Evolutionary conservation across 2,329 filamentous ascomycete genomes (phyloP).

Genomic region (Scedosporium minutisporum): DNA sequence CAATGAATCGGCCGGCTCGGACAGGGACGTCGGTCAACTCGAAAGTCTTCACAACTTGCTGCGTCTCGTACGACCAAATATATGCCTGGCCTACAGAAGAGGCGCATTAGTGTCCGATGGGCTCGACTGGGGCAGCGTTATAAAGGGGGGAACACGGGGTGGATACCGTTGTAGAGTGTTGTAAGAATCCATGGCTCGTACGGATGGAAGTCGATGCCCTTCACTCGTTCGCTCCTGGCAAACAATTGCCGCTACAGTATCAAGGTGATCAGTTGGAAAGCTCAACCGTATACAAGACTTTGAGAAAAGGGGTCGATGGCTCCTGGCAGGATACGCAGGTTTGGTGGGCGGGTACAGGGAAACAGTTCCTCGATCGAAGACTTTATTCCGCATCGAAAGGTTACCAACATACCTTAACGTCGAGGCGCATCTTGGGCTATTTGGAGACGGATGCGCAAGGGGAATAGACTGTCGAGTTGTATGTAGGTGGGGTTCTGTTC

Average conservation of each 20-base stretch:
- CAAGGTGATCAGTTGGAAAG: neutral
- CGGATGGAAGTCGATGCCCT: constrained; percentile 94
- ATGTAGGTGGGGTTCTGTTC: constrained; percentile 2
- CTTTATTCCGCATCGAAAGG: neutral
- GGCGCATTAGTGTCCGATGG: neutral
- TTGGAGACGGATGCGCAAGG: constrained; percentile 12
- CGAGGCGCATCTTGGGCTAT: constrained; percentile 14
- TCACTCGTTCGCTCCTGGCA: constrained; percentile 89
- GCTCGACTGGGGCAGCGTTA: neutral
- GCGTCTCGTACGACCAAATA: constrained; percentile 97
- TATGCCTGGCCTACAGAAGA: constrained; percentile 74
- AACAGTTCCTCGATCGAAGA: neutral
- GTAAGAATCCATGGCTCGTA: constrained; percentile 96
- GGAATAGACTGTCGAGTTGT: neutral
- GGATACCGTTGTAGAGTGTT: constrained; percentile 83
- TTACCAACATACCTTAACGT: constrained; percentile 11
- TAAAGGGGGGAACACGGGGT: constrained; percentile 1
- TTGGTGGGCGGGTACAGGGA: neutral
- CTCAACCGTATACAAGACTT: neutral
- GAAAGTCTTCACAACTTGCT: constrained; percentile 96
- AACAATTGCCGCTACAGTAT: constrained; percentile 32
- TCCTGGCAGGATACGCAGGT: too few species aligned
- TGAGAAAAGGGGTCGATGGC: neutral
- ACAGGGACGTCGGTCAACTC: constrained; percentile 98
- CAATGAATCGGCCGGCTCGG: constrained; percentile 89